These are phyloP conservation scores for Aureobasidium musti DNA, from an alignment of 2,329 filamentous ascomycete species.

Conservation along the genomic window DNA sequence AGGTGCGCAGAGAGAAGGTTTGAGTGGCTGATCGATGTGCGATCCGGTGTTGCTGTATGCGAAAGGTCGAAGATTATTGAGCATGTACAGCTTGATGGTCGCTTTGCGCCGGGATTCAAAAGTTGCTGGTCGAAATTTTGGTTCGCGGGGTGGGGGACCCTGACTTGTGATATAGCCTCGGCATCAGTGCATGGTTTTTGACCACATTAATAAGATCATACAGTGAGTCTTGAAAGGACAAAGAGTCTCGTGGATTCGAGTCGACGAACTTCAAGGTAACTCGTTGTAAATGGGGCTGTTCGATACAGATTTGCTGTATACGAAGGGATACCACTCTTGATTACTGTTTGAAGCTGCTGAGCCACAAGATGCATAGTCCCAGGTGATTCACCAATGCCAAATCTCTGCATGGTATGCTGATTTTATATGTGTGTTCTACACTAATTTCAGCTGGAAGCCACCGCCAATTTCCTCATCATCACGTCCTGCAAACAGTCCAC, in stretches of 20 bases:
- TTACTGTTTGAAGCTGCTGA: no score
- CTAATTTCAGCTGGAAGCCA: constrained; percentile 47
- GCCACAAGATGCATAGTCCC: no score
- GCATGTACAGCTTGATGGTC: not conserved
- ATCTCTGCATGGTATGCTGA: no score
- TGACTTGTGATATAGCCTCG: not conserved
- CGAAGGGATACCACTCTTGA: no score
- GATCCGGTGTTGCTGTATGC: not conserved
- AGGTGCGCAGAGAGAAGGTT: not conserved
- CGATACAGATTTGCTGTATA: no score
- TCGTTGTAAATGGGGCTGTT: no score
- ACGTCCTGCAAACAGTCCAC: constrained; percentile 52
- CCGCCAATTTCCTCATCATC: constrained; percentile 52
- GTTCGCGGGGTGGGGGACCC: constrained; percentile 24
- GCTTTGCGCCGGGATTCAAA: not conserved
- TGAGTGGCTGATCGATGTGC: not conserved
- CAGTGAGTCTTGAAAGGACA: no score
- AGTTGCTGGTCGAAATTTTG: constrained; percentile 19
- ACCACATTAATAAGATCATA: no score
- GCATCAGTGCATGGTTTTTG: no score
- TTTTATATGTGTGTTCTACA: constrained; percentile 31
- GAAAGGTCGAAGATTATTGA: not conserved
- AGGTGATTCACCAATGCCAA: no score
- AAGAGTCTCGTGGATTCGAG: no score
- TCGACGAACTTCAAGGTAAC: no score